These are phyloP conservation scores for Rhodosporidiobolus odoratus DNA, from an alignment of 768 basidiomycete species.

Conservation along the genomic window DNA sequence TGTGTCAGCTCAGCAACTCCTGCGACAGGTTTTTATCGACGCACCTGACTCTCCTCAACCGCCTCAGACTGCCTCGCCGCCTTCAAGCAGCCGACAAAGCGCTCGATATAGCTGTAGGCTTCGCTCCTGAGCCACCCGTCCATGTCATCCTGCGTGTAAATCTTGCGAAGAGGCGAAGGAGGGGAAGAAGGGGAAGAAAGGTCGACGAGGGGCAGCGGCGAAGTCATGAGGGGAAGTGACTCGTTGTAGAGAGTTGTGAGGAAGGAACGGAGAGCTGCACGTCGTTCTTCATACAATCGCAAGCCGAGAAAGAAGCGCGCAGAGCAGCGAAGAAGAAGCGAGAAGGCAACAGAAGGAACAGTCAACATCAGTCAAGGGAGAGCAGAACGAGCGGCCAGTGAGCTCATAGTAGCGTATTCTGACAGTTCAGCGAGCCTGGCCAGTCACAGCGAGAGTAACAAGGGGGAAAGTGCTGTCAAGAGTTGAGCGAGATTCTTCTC, in stretches of 20 bases:
- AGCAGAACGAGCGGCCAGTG: too few relatives aligned
- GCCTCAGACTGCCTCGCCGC: constrained; percentile 63
- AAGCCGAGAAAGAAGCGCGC: too few relatives aligned
- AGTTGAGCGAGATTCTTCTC: too few relatives aligned
- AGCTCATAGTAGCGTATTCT: too few relatives aligned
- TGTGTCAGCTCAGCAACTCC: too few relatives aligned
- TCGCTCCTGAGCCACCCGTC: constrained; percentile 65
- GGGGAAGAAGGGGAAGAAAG: neutral
- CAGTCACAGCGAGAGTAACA: too few relatives aligned
- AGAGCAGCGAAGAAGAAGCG: too few relatives aligned
- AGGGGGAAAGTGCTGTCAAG: too few relatives aligned
- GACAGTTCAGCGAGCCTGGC: too few relatives aligned
- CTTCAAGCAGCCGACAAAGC: constrained; percentile 68
- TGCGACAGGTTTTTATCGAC: constrained; percentile 44
- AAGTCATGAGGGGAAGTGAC: neutral
- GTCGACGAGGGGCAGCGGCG: neutral
- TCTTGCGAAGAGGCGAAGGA: constrained; percentile 41
- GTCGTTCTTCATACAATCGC: neutral
- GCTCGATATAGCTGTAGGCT: constrained; percentile 61
- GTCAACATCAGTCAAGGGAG: too few relatives aligned
- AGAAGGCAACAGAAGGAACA: too few relatives aligned
- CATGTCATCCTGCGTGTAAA: constrained; percentile 70
- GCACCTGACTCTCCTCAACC: constrained; percentile 61
- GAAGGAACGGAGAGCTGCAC: neutral
- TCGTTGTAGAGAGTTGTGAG: neutral